Evolutionary conservation across 2,329 filamentous ascomycete genomes (phyloP).

Genomic region (Periconia sp.): DNA sequence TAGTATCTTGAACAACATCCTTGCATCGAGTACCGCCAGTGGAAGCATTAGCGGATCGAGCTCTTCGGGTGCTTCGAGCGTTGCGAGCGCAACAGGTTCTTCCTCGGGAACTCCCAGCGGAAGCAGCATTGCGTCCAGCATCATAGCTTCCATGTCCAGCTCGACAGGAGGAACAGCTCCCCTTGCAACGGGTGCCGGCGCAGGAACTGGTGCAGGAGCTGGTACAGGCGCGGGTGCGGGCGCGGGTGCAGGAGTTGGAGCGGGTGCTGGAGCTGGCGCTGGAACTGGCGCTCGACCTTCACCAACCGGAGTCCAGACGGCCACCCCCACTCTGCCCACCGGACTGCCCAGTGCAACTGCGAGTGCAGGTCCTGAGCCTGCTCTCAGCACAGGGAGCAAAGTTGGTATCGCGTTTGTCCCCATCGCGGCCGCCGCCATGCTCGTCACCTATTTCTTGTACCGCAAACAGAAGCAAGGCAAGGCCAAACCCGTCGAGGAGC

Average conservation of each 20-base stretch:
- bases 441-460: conserved; percentile 16
- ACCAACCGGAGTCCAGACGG: neutral
- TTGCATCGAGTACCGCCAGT: neutral
- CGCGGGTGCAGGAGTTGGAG: too few species aligned
- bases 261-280: too few species aligned
- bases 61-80: neutral
- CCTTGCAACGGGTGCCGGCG: neutral
- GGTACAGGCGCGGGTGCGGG: neutral
- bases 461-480: conserved; percentile 18
- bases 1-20: neutral
- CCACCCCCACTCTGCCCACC: neutral
- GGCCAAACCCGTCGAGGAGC: neutral
- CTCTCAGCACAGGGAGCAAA: conserved; percentile 14
- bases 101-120: neutral
- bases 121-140: neutral
- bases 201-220: too few species aligned
- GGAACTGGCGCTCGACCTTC: neutral
- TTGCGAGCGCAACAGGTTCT: neutral
- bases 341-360: neutral
- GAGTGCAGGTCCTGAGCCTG: neutral
- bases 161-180: neutral
- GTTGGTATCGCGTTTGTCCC: conserved; percentile 30
- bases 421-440: conserved; percentile 14
- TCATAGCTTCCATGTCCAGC: neutral
- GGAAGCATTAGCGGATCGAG: neutral